Percentiles rank a stretch among this genome's conserved stretches.
phyloP scores from a whole-genome alignment of 1,284 basidiomycete species.

The Pterulicium gracile region DNA sequence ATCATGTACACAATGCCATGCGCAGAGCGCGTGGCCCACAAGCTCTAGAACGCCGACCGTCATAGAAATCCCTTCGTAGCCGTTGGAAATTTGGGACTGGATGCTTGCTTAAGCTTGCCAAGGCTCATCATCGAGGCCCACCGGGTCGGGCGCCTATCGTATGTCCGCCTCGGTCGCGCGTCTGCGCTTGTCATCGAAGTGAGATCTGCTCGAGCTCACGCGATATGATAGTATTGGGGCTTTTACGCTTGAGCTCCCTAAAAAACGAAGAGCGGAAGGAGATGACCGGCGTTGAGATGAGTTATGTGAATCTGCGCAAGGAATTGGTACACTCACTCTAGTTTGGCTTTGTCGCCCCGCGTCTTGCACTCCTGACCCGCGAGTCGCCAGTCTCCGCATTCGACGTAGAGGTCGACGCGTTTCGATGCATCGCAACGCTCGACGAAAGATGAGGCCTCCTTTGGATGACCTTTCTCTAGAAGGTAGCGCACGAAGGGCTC shows the following conservation, averaged over 20 bases:
- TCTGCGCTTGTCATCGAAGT: neutral
- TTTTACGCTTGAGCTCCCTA: constrained; percentile 1
- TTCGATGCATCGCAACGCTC: constrained; percentile 75
- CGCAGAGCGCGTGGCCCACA: too few relatives aligned
- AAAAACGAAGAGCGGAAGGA: neutral
- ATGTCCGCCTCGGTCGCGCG: too few relatives aligned
- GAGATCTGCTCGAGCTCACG: constrained; percentile 2
- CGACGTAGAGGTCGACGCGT: constrained; percentile 76
- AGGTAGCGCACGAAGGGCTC: constrained; percentile 85
- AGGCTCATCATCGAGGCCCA: too few relatives aligned
- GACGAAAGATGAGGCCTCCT: constrained; percentile 70
- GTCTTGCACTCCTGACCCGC: constrained; percentile 86
- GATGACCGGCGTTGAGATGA: neutral
- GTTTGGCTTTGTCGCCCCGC: constrained; percentile 65
- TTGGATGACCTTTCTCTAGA: constrained; percentile 56
- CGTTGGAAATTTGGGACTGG: too few relatives aligned
- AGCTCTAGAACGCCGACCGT: too few relatives aligned
- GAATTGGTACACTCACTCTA: constrained; percentile 77
- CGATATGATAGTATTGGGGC: constrained; percentile 2
- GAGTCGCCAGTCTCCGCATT: constrained; percentile 80
- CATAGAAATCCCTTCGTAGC: too few relatives aligned
- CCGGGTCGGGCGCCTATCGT: too few relatives aligned
- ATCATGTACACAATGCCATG: too few relatives aligned
- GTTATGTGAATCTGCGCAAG: too few relatives aligned
- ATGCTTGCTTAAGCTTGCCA: too few relatives aligned